Base-by-base conservation (phyloP, 352 stramenopile species). In the Phytophthora foliorum region DNA sequence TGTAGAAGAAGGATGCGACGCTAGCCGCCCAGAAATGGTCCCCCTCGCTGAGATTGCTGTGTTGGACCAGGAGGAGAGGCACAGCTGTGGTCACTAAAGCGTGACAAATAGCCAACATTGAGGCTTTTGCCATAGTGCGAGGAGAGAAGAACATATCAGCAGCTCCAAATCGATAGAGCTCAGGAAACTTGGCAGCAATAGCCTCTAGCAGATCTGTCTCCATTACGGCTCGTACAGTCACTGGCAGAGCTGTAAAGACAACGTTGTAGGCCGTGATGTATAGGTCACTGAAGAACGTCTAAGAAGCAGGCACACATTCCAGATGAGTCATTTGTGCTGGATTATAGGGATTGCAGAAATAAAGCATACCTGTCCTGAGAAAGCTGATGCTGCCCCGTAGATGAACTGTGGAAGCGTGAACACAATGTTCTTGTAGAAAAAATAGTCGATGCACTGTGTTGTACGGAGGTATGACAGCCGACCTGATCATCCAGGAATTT, bases 391-490 rank as follows among this genome's bases (percentile, higher is more conserved):
- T 16, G 95, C 69, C 32, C 90, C 81, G 64, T 88, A 98, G 49
- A 95, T 88, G 66, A 97, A 98, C 61, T 98, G 88, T 4, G 84
- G 81, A 7, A 98, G 54, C 8, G 92, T 97, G 56, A 98, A 94
- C 4, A 97, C 84, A 51, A 98, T 92, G 78, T 99, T 99, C 81
- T 99, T 99, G 92, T 99, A 99, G 76, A 99, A 99, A 57, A 99
- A 98, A 65, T 98, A 99, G 41, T 98, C 91, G 74, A 99, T 97
- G 50, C 97, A 94, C 62, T 97, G 93, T 19, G 89, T 91, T 54
- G 98, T 97, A 13, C 98, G 94, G 39, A 96, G 86, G 72, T 99
- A 99, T 39, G 98, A 99, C 67, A 98, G 96, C 25, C 98, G 91
- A 9, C 98, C 97, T 90, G 34, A 9, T 48, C 61, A 54, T 27